Percentiles rank a stretch among this genome's conserved stretches.
Evolutionary conservation across 2,329 filamentous ascomycete species (phyloP).

Genomic region (Lasiodiplodia citricola): DNA sequence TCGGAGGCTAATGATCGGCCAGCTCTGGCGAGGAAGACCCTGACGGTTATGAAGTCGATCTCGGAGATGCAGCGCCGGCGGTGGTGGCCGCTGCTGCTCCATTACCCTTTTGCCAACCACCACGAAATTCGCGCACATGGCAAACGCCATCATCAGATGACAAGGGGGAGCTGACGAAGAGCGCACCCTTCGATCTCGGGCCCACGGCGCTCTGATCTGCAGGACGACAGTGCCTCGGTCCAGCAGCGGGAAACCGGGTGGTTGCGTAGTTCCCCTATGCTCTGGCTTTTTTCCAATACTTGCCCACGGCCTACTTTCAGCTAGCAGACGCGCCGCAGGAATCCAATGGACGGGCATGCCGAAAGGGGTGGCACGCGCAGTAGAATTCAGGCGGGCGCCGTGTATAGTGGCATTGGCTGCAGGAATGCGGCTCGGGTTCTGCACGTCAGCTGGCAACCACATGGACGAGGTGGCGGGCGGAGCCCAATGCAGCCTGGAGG

Average conservation of each 20-base stretch:
- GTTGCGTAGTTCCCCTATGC: not conserved
- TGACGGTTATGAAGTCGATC: not conserved
- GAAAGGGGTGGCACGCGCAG: not conserved
- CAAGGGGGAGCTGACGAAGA: constrained; percentile 13
- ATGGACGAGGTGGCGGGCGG: not conserved
- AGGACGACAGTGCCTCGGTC: constrained; percentile 9
- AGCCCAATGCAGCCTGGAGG: not conserved
- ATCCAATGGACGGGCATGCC: not conserved
- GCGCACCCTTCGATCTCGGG: not conserved
- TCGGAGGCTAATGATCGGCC: not conserved
- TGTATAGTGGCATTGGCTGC: not conserved
- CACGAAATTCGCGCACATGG: constrained; percentile 12
- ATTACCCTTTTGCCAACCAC: not conserved
- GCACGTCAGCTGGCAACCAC: constrained; percentile 2
- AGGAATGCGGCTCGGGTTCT: not conserved
- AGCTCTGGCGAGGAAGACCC: not conserved
- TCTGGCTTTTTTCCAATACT: constrained; percentile 1
- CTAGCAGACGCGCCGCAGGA: not conserved
- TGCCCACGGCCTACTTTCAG: not conserved
- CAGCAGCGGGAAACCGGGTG: constrained; percentile 10
- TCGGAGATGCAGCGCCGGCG: not conserved
- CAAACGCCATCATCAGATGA: constrained; percentile 19
- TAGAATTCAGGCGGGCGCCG: not conserved
- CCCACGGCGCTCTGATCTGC: not conserved
- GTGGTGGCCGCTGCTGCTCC: not conserved